Conservation (phyloP, 192 early-diverging fungal species). For the Martensiomyces pterosporus region DNA sequence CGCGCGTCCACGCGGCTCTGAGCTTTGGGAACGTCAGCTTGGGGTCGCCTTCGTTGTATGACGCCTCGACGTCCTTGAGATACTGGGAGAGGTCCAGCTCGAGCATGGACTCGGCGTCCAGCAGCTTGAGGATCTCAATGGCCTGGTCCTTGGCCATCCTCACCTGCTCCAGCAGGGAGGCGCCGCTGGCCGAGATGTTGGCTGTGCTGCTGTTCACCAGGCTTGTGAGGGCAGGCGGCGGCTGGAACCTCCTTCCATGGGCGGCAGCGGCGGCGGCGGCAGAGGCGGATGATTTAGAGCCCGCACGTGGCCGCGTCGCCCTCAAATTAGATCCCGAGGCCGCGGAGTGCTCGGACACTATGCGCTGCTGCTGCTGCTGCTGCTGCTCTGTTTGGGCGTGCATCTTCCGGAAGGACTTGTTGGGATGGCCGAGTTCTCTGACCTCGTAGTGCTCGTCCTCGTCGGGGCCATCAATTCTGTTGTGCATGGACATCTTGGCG, state of each 20-base stretch:
- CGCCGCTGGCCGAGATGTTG: background rate
- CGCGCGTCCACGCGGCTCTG: conserved; percentile 65
- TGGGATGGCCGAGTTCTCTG: conserved; percentile 41
- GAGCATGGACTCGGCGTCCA: conserved; percentile 24
- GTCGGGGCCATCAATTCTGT: conserved; percentile 21
- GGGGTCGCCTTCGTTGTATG: conserved; percentile 28
- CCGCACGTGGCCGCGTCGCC: conserved; percentile 1
- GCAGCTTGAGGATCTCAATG: conserved; percentile 22
- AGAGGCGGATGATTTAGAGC: conserved; percentile 3
- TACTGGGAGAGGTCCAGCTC: conserved; percentile 22
- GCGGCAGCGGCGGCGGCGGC: too few species aligned
- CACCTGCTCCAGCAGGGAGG: conserved; percentile 21
- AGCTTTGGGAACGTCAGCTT: conserved; percentile 41
- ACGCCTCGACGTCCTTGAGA: conserved; percentile 30
- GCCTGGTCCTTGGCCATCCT: conserved; percentile 38
- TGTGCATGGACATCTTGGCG: conserved; percentile 21
- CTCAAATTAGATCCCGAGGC: background rate
- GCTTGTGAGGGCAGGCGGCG: too few species aligned
- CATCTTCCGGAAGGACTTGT: conserved; percentile 30
- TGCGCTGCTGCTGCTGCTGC: conserved; percentile 8
- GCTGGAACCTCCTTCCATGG: too few species aligned
- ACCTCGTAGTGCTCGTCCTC: conserved; percentile 50
- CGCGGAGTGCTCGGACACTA: background rate
- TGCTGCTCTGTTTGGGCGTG: conserved; percentile 5
- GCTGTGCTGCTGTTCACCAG: background rate